Conservation (phyloP, 2,329 filamentous ascomycete genomes). For the Amauroascus verrucosus region DNA sequence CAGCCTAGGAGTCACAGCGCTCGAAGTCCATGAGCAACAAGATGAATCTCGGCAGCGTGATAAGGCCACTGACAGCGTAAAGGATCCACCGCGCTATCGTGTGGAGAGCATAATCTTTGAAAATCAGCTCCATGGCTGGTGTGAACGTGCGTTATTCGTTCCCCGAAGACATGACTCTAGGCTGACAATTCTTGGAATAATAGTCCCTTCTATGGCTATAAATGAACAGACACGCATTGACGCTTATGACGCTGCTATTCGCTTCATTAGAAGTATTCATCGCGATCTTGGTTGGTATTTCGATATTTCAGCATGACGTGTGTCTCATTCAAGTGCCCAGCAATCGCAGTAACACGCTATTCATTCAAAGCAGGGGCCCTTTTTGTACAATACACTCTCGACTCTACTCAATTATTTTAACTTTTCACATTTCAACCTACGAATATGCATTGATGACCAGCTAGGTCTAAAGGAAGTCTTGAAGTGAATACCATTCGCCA, state of each 20-base stretch:
- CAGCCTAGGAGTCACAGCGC: background rate
- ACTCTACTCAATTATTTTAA: background rate
- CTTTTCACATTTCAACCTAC: background rate
- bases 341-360: no score
- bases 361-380: no score
- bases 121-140: conserved; percentile 26
- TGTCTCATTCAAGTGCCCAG: no score
- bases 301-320: background rate
- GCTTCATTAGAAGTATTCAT: conserved; percentile 15
- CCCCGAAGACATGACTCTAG: background rate
- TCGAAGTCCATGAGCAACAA: conserved; percentile 13
- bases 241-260: conserved; percentile 11
- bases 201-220: conserved; percentile 18
- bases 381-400: background rate
- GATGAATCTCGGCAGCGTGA: background rate
- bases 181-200: background rate
- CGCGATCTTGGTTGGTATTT: conserved; percentile 2
- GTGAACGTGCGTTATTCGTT: conserved; percentile 17
- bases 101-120: conserved; percentile 23
- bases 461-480: no score
- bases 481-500: background rate
- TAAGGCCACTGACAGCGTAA: background rate
- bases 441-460: background rate
- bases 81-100: conserved; percentile 1
- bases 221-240: conserved; percentile 13